Evolutionary conservation across 257 asterid genomes (phyloP).

Genomic region (Eustoma russellianum): DNA sequence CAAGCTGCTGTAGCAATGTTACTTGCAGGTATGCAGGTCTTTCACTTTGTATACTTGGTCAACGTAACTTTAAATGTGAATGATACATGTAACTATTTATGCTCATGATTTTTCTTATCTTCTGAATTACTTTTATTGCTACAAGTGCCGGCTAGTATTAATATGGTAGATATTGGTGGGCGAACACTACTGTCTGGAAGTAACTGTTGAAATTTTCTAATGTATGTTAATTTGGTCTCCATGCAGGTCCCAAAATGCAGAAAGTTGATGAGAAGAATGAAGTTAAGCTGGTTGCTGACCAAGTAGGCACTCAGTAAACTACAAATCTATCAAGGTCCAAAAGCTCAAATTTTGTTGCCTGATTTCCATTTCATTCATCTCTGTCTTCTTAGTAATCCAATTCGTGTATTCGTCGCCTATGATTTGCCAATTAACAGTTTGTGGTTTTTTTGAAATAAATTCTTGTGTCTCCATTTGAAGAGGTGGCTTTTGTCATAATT

Average conservation of each 20-base stretch:
- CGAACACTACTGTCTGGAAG: background rate
- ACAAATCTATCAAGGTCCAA: background rate
- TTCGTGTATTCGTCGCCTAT: background rate
- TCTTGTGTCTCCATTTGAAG: no score
- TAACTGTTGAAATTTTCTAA: background rate
- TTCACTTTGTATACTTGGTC: background rate
- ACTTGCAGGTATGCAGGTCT: slow-evolving; percentile 14
- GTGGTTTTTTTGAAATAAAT: no score
- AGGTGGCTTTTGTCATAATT: no score
- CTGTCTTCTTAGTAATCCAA: background rate
- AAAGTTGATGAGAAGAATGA: slow-evolving; percentile 4
- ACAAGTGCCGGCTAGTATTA: no score
- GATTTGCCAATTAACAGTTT: no score
- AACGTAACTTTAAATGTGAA: no score
- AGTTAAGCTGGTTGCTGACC: slow-evolving; percentile 1
- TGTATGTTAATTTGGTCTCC: background rate
- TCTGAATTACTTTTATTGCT: no score
- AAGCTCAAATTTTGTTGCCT: slow-evolving; percentile 4
- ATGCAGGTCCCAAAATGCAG: slow-evolving; percentile 5
- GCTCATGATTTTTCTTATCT: no score
- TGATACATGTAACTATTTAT: no score
- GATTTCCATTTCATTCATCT: background rate
- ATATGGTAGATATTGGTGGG: no score
- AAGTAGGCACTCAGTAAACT: no score
- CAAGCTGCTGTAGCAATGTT: slow-evolving; percentile 19